Evolutionary conservation across 2,329 filamentous ascomycete genomes (phyloP), one percentile per base, ranked within the genome.

Genomic region (Monosporascus ibericus): DNA sequence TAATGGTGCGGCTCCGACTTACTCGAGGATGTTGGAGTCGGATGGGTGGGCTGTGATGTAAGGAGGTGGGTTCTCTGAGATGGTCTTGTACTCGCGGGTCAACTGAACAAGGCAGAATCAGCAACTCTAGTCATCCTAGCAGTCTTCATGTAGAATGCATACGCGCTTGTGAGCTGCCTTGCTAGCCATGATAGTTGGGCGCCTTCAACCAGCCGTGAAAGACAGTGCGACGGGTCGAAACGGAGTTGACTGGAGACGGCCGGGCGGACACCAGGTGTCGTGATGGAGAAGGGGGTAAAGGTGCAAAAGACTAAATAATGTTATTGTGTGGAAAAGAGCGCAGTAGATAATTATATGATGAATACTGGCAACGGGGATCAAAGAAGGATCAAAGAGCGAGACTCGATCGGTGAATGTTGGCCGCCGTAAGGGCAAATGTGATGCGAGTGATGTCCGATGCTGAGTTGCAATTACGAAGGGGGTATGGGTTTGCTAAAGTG

Each of bases 11-110:
- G 52, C 47, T 24, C 25, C 7, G 38, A 70, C 81, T 55, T 73
- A 90, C 87, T 96, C 92, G 47, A 96, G 81, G 59, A 96, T 96
- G 70, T 96, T 96, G 42, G 82, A 81, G 60, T 96, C 92, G 39
- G 90, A 95, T 11, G 91, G 91, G 67, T 96, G 91, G 15, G 92
- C 91, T 48, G 83, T 79, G 63, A 96, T 95, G 73, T 90, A 95
- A 50, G 91, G 90, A 37, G 91, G 90, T 11, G 92, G 91, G 63
- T 91, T 92, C 63, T 82, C 76, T 17, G 78, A 76, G 60, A 84
- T 84, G 56, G 75, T 73, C 68, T 83, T 84, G 72, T 80, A 84
- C 65, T 84, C 81, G 70, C 79, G 78, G 60, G 81, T 81, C 68
- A 83, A 76, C 79, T 82, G 58, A 20, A 49, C 51, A 11, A 22